Base-by-base conservation (phyloP, 2,329 filamentous ascomycete species). In the Neophaeococcomyces aloes region DNA sequence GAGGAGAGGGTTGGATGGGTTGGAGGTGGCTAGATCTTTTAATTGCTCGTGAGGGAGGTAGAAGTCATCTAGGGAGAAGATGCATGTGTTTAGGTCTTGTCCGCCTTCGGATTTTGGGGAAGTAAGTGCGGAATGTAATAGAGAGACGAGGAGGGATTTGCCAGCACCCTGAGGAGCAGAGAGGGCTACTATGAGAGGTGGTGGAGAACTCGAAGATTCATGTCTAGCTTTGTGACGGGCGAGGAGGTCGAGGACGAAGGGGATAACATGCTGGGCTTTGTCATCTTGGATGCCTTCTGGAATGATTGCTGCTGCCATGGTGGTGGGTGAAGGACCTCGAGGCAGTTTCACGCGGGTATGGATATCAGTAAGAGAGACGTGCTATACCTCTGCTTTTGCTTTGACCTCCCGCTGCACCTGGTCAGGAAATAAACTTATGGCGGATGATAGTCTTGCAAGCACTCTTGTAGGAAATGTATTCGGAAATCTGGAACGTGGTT, bases 161-260 rank as follows among this genome's bases (percentile, higher is more conserved):
- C 89, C 89, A 29, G 85, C 82, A 48, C 89, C 89, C 65, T 95
- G 89, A 21, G 94, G 78, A 48, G 88, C 89, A 56, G 93, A 94
- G 56, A 96, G 74, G 36, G 87, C 89, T 50, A 95, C 73, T 60
- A 94, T 78, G 62, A 94, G 84, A 21, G 87, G 86, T 15, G 72
- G 74, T 40, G 66, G 58, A 43, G 30, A 57, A 58, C 30, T 56
- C 49, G 14, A 29, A 14, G 39, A 31, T 17, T 55, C 55, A 50
- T 64, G 59, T 48, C 63, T 65, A 14, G 60, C 56, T 48, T 65
- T 66, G 59, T 81, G 74, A 29, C 61, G 50, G 46, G 69, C 59
- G 45, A 86, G 67, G 35, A 71, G 75, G 30, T 74, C 65, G 29
- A 83, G 70, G 48, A 87, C 82, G 61, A 89, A 91, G 17, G 83